Conservation (phyloP, 2,329 filamentous ascomycete species). For the Sarocladiaceae sp. region DNA sequence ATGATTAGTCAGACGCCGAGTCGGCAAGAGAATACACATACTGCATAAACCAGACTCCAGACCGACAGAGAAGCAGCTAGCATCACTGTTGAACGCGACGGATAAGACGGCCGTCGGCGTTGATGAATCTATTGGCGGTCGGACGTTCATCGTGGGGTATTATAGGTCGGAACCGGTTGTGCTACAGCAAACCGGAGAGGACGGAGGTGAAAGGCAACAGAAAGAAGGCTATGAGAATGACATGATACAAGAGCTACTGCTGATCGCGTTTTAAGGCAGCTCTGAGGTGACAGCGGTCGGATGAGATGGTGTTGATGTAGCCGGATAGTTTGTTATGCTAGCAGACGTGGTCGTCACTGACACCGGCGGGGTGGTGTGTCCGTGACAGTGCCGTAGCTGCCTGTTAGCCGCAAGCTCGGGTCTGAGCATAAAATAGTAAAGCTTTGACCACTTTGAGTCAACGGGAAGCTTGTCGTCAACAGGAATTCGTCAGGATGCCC, state of each 20-base stretch:
- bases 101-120: conserved; percentile 73
- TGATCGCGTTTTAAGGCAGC: background rate
- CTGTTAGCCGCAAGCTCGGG: background rate
- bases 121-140: conserved; percentile 77
- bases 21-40: conserved; percentile 37
- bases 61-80: conserved; percentile 81
- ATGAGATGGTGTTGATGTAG: background rate
- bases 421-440: background rate
- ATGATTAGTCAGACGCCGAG: background rate
- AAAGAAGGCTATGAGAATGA: background rate
- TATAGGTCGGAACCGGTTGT: background rate
- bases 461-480: too few species aligned
- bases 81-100: conserved; percentile 79
- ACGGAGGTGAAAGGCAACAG: background rate
- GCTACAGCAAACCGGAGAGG: background rate
- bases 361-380: background rate
- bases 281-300: too few species aligned
- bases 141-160: conserved; percentile 70
- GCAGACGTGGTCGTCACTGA: background rate
- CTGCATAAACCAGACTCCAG: conserved; percentile 82
- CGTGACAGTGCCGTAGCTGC: too few species aligned
- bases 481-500: too few species aligned
- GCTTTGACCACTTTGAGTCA: background rate
- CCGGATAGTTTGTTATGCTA: background rate
- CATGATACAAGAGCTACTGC: background rate